Evolutionary conservation across 306 rosid species (phyloP), one percentile per base, ranked within the genome.

Genomic region (Rosa lucieae): DNA sequence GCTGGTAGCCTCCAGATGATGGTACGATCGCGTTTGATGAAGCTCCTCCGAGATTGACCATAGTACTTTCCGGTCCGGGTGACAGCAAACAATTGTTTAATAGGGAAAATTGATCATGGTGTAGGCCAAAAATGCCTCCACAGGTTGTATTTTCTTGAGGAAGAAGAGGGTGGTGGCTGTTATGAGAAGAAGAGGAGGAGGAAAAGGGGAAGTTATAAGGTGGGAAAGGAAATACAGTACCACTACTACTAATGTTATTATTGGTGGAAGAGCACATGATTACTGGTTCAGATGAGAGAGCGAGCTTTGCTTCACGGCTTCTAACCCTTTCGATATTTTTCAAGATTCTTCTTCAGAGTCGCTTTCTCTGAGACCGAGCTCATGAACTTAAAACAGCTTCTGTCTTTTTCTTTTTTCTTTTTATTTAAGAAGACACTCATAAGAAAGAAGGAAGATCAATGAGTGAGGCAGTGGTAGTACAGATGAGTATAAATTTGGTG

Each of bases 241-340:
- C 17, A 5, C 29, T 65, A 68, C 29, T 56, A 53, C 48, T 74
- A 32, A 62, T 29, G 42, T 29, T 12, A 18, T 63, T 80, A 74
- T 75, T 81, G 61, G 80, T 73, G 32, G 91, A 85, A 81, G 96
- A 85, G 82, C 86, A 88, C 98, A 94, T 94, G 69, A n/a, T 81
- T 77, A 63, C 23, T 63, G 51, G 5, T 56, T 56, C 5, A 26
- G 9, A n/a, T 3, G 44, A 67, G 72, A 40, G 15, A 8, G 1
- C 2, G 23, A 37, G 72, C 14, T 67, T 67, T 67, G 71, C 47
- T 66, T 35, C 67, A 26, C 67, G 15, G 66, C 66, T 26, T 11
- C 39, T 29, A 61, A 61, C 35, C 46, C 47, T 66, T 14, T 14
- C 48, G 10, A 67, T 67, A 48, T 35, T 15, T 65, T 65, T 77